Conservation (phyloP, 1,284 basidiomycete species). For the Phellinidium pouzarii region DNA sequence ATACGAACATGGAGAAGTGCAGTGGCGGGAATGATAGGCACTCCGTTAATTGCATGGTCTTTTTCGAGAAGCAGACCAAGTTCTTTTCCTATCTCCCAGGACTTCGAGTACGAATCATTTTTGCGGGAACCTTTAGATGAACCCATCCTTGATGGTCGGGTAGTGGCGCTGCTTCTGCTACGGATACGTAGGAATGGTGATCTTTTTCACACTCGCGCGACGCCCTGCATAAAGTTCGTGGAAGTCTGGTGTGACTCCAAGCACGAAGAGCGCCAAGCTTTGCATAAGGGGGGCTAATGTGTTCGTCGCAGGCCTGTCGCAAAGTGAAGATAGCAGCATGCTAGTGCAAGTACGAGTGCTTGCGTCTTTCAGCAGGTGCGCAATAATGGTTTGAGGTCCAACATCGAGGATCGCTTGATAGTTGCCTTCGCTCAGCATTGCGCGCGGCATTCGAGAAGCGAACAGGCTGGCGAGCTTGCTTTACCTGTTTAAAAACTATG, state of each 20-base stretch:
- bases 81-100: conserved; percentile 16
- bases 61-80: conserved; percentile 18
- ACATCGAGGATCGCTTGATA: conserved; percentile 28
- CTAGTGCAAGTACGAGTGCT: conserved; percentile 21
- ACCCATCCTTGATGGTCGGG: conserved; percentile 24
- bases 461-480: conserved; percentile 31
- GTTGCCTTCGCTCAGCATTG: conserved; percentile 21
- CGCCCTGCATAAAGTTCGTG: conserved; percentile 23
- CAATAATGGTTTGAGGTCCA: conserved; percentile 31
- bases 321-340: conserved; percentile 24
- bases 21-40: conserved; percentile 30
- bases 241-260: conserved; percentile 27
- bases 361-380: conserved; percentile 27
- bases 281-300: conserved; percentile 28
- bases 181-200: conserved; percentile 30
- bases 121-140: background rate
- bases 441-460: conserved; percentile 27
- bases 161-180: conserved; percentile 33
- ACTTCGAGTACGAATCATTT: background rate
- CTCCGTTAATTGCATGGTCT: conserved; percentile 30
- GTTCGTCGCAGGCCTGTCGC: conserved; percentile 28
- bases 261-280: conserved; percentile 28
- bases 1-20: conserved; percentile 30
- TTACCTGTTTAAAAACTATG: conserved; percentile 23
- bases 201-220: conserved; percentile 23